Evolutionary conservation across 1,284 basidiomycete species (phyloP), one percentile per base, ranked within the genome.

Genomic region (Malassezia sp.): DNA sequence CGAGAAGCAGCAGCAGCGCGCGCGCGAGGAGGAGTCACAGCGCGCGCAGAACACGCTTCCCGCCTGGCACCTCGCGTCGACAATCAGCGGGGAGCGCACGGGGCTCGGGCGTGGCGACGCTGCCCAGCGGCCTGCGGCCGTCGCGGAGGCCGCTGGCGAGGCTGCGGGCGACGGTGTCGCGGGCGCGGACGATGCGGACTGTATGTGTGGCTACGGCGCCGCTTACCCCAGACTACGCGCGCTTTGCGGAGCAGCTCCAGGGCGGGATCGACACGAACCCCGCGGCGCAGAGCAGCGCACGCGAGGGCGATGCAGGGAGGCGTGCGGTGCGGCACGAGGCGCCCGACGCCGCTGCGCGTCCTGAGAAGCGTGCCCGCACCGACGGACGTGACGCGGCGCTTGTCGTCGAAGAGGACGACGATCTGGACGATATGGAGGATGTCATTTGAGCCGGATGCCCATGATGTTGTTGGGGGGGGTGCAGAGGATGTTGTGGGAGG

Each of bases 61-160:
- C 0, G 77, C 82, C 8, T 96, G 91, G 91, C 84, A 93, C 73
- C 76, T 88, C 53, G 83, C 85, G 70, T 90, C 86, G 68, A 97
- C 91, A 3, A 85, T 97, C 56, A 84, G 87, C 11, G 89, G 88
- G 15, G 82, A 90, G 59, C 74, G 85, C 53, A 95, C 90, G 0
- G 82, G 85, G 15, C 75, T 91, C 22, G 90, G 89, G 15, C 53
- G 57, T 31, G 59, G 49, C 41, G 52, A 59, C 41, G 43, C 56
- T 17, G 51, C 50, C 11, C 22, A 55, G 26, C 51, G 54, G 9
- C 50, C 50, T 7, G 47, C 47, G 9, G 53, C 36, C 18, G 53
- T 48, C 17, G 34, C 38, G 24, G 45, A 56, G 18, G 43, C 50
- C 9, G 50, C 54, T n/a, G 49, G 49, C 23, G 52, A 52, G 32